Conservation (phyloP, 139 green algal genomes). For the Tetratostichococcus sp. region DNA sequence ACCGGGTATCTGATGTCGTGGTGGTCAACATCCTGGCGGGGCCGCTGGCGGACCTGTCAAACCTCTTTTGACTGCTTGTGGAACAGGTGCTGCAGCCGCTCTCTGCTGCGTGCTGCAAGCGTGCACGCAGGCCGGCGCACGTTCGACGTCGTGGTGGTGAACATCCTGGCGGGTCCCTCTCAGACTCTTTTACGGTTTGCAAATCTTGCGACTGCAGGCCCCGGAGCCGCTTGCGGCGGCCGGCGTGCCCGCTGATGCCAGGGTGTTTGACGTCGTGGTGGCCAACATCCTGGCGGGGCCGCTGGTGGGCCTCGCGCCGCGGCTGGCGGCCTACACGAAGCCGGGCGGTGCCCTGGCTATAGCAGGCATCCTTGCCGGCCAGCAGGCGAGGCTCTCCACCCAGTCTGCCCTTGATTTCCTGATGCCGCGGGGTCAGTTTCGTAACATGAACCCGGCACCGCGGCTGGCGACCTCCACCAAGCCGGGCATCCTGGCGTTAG, state of each 20-base stretch:
- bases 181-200: no score
- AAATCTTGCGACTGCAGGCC: background rate
- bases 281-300: constrained; percentile 86
- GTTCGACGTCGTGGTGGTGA: constrained; percentile 14
- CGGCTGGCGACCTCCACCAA: no score
- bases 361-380: constrained; percentile 59
- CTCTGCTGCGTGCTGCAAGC: background rate
- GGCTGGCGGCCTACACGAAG: constrained; percentile 34
- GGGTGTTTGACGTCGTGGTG: constrained; percentile 55
- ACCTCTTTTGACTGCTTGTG: no score
- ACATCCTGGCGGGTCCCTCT: no score
- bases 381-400: constrained; percentile 9
- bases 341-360: constrained; percentile 51
- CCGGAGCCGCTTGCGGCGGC: constrained; percentile 3
- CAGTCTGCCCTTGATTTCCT: no score
- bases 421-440: no score
- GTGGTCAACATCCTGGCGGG: no score
- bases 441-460: no score
- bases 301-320: constrained; percentile 51
- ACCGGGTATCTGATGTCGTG: no score
- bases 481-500: no score
- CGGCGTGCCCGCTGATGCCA: background rate
- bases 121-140: background rate
- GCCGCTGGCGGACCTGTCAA: no score
- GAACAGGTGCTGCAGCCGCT: no score